Base-by-base conservation (phyloP, 371 early-diverging fungal genomes). In the Mortierella sp. region DNA sequence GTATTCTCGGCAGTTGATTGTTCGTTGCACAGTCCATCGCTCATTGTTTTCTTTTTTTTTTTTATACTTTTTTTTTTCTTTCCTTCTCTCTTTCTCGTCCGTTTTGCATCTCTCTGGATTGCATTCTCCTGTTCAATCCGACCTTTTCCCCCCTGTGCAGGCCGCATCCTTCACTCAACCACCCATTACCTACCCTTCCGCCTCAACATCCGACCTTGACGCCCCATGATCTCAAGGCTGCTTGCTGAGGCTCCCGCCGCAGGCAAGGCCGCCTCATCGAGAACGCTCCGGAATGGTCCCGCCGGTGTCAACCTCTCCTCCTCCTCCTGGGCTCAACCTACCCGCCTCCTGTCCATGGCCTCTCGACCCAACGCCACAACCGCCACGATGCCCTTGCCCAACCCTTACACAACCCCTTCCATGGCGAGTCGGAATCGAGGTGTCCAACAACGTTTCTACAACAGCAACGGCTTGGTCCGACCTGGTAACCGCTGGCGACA, bases 191-290 rank as follows among this genome's bases (percentile, higher is more conserved):
- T 9, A 9, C 53, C 2, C 9, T 23, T 23, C 57, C 12, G 26
- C 21, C 45, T 37, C n/a, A n/a, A 46, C 43, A 29, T 21, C 1
- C 15, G 60, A 6, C 30, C 53, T 51, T 26, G 23, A 48, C 45
- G 37, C 56, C 18, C 16, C 58, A 77, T 79, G 80, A 68, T 79
- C 73, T 79, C 80, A 55, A 68, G 80, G 73, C 70, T 79, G 80
- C 73, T 79, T 69, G 74, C 80, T 63, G 72, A 72, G 37, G 52
- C 64, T 7, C 66, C 80, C 19, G 62, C 63, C 62, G 72, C 59
- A 65, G 65, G 64, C 68, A 64, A 60, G 55, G 66, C 75, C 60
- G 48, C 60, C 21, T 48, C 37, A 37, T 37, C 37, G 37, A 37
- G 37, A 53, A 23, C 9, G 23, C 53, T 37, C 9, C 37, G 37